These are phyloP conservation scores for Fusarium duplospermum DNA, from an alignment of 2,329 filamentous ascomycete species.

Conservation along the genomic window DNA sequence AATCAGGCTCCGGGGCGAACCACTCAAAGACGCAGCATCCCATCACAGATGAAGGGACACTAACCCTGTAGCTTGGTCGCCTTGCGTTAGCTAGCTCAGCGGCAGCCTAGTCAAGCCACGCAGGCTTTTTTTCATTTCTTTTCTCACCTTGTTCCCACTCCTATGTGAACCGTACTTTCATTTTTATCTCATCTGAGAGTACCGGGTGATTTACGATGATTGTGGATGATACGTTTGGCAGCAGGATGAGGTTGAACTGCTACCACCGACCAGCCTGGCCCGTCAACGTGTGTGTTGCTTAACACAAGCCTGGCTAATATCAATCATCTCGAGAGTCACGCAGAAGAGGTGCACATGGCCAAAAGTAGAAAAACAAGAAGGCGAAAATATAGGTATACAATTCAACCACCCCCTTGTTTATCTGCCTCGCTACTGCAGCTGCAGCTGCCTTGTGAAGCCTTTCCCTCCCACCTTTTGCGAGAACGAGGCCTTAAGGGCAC, in stretches of 20 bases:
- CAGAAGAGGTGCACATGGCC: background rate
- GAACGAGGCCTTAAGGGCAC: slow-evolving; percentile 29
- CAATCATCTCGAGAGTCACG: background rate
- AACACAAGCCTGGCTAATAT: slow-evolving; percentile 31
- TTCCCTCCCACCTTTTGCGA: background rate
- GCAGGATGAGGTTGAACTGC: slow-evolving; percentile 24
- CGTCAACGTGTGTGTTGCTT: background rate
- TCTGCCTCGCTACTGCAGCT: slow-evolving; percentile 23
- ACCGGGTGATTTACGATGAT: background rate
- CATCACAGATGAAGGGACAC: background rate
- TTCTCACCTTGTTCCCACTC: background rate
- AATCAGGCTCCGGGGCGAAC: background rate
- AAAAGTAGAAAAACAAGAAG: background rate
- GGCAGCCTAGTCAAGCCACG: background rate
- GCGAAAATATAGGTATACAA: background rate
- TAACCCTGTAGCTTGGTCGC: slow-evolving; percentile 3
- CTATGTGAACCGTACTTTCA: background rate
- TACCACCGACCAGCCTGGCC: background rate
- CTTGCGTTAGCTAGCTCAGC: slow-evolving; percentile 6
- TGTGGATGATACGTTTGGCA: background rate
- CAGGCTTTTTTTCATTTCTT: background rate
- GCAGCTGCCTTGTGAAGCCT: slow-evolving; percentile 8
- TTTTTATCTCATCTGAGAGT: background rate
- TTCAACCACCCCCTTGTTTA: background rate
- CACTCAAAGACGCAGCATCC: background rate